Percentiles rank a stretch among this genome's conserved stretches.
Conservation (phyloP, 2,329 filamentous ascomycete genomes). For the Microdochium paspali region DNA sequence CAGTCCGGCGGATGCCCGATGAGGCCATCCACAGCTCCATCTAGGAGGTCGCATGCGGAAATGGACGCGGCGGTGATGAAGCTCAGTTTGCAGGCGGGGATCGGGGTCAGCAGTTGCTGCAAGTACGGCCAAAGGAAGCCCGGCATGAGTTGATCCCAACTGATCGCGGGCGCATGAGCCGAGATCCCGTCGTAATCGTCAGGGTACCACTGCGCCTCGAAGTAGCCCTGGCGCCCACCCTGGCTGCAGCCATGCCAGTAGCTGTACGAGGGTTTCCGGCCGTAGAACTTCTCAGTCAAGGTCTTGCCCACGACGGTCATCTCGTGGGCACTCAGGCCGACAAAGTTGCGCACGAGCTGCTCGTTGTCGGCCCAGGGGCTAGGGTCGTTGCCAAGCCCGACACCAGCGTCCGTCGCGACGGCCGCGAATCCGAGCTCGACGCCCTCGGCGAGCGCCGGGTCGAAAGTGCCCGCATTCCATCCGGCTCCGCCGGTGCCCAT, state of each 20-base stretch:
- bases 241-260: slow-evolving; percentile 47
- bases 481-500: slow-evolving; percentile 13
- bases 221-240: slow-evolving; percentile 44
- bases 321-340: slow-evolving; percentile 28
- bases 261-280: slow-evolving; percentile 29
- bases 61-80: slow-evolving; percentile 8
- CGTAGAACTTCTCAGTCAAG: slow-evolving; percentile 37
- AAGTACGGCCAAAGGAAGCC: slow-evolving; percentile 25
- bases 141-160: slow-evolving; percentile 8
- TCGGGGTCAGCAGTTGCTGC: slow-evolving; percentile 14
- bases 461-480: slow-evolving; percentile 9
- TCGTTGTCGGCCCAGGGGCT: slow-evolving; percentile 8
- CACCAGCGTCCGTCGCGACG: slow-evolving; percentile 11
- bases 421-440: slow-evolving; percentile 10
- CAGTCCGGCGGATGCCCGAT: slow-evolving; percentile 4
- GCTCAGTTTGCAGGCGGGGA: slow-evolving; percentile 19
- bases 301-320: slow-evolving; percentile 37
- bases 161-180: slow-evolving; percentile 25
- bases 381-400: slow-evolving; percentile 6
- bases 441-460: slow-evolving; percentile 8
- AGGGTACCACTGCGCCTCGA: slow-evolving; percentile 38
- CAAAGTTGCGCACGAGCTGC: slow-evolving; percentile 21
- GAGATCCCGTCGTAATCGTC: slow-evolving; percentile 45
- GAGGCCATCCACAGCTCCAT: slow-evolving; percentile 4
- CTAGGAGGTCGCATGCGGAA: slow-evolving; percentile 5